Evolutionary conservation across 352 stramenopile genomes (phyloP), one percentile per base, ranked within the genome.

Genomic region (Phytophthora ramorum): DNA sequence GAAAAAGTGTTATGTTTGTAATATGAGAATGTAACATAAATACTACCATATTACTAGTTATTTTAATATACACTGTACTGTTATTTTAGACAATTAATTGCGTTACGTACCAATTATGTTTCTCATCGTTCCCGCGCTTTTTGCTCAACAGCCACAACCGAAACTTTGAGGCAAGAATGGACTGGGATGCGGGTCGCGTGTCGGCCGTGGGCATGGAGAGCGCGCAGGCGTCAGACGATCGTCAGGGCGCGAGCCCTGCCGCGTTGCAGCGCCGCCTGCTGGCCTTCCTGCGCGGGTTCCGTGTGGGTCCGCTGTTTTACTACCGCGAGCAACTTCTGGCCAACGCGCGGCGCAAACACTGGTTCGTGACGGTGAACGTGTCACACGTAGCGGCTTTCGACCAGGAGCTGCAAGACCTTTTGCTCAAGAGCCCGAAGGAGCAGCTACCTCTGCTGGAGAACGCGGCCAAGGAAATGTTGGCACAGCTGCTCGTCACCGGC

Each of bases 321-420:
- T 98, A 98, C 69, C 87, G 92, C 55, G 87, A 97, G 66, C 86
- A 96, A 75, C 84, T 97, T 14, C 67, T 97, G 28, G 79, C 85
- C 43, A 92, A 96, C 54, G 95, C 89, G 46, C 87, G 91, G 2
- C 90, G 91, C 49, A 68, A 71, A 19, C 71, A 83, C 49, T 87
- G 79, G 63, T 87, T 81, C 57, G 88, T 97, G 63, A 93, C 87
- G 7, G 76, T 98, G 28, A 85, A 96, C 41, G 63, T 97, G 16
- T 87, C 77, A 19, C 86, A 98, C 69, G 55, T 98, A 12, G 83
- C 87, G 4, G 83, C 89, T 28, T 97, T 95, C 69, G 89, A 97
- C 75, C 79, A 91, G 63, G 75, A 93, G 22, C 75, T 98, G 19
- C 81, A 96, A 60, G 85, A 97, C 58, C 53, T 96, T 47, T 57